Percentiles rank a stretch among this genome's conserved stretches.
phyloP scores from a whole-genome alignment of 2,329 filamentous ascomycete genomes.

The Talaromyces funiculosus region DNA sequence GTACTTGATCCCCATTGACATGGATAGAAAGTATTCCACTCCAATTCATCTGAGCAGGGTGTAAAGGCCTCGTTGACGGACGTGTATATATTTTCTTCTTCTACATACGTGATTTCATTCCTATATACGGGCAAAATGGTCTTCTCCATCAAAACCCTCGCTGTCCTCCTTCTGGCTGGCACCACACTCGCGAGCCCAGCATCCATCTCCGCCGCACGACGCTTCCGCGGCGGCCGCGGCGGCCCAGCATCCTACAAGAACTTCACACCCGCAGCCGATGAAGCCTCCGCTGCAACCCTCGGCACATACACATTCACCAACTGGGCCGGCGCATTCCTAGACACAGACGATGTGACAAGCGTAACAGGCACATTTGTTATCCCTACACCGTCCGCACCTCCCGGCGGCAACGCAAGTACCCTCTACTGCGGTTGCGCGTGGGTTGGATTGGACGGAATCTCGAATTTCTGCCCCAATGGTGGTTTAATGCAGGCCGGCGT shows the following conservation, averaged over 20 bases:
- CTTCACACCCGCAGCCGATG: neutral
- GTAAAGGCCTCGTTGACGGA: neutral
- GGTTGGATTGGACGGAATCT: conserved; percentile 47
- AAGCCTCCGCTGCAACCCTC: neutral
- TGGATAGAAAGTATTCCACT: neutral
- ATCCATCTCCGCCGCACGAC: neutral
- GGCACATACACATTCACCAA: conserved; percentile 8
- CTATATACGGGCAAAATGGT: conserved; percentile 5
- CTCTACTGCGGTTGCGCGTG: conserved; percentile 59
- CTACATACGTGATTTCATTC: neutral
- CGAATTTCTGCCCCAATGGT: conserved; percentile 5
- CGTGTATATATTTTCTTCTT: neutral
- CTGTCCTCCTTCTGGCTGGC: conserved; percentile 6
- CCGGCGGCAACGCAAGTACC: conserved; percentile 4
- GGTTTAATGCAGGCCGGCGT: conserved; percentile 10
- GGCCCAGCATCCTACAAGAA: neutral
- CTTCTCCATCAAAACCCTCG: neutral
- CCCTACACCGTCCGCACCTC: neutral
- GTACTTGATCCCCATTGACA: neutral
- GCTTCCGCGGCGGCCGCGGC: neutral
- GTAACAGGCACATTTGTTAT: conserved; percentile 3
- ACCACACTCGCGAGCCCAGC: neutral
- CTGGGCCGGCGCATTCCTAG: conserved; percentile 7
- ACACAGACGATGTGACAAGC: neutral
- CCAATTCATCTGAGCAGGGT: neutral